Evolutionary conservation across 495 filamentous ascomycete species (phyloP), one percentile per base, ranked within the genome.

Genomic region (Annulohypoxylon maeteangense): DNA sequence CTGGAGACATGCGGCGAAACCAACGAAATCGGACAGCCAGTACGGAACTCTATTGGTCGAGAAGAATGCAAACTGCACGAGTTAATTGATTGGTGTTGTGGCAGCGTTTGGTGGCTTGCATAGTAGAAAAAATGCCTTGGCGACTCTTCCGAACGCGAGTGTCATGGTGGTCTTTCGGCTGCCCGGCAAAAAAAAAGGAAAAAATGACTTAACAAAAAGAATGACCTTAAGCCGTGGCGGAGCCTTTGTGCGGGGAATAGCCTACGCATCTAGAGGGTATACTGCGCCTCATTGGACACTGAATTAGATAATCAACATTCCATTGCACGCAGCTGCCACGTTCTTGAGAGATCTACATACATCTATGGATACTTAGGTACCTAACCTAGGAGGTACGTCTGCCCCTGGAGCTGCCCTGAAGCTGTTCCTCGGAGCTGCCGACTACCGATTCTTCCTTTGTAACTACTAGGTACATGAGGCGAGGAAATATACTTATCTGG

Each of bases 211-310:
- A 16, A 51, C 3, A 16, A 14, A 3, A 53, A 31, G 0, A 53
- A 16, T 29, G 23, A 53, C 25, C 25, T 20, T 20, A 2, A 54
- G 50, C 50, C 22, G 29, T 34, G 50, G 50, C 50, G 50, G 27
- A 54, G 50, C 27, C 45, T 54, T 34, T 54, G 16, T n/a, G 47
- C 23, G 47, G 23, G 23, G 47, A 29, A 53, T 62, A 62, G 20
- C 47, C 20, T 51, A 51, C 27, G 47, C 12, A 51, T 22, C 22
- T 51, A 38, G 12, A 38, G 12, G 29, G 12, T 32, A 32, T 18
- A 27, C 50, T 54, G 29, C 25, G 50, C 50, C 50, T 20, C 27
- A 25, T 50, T 25, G 20, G 12, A 2, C 27, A 44, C 1, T 40
- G 4, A n/a, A 51, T 22, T 47, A 20, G n/a, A 5, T 22, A 47